Conservation (phyloP, 805 yeast genomes). For the Jamesozyma piceae region DNA sequence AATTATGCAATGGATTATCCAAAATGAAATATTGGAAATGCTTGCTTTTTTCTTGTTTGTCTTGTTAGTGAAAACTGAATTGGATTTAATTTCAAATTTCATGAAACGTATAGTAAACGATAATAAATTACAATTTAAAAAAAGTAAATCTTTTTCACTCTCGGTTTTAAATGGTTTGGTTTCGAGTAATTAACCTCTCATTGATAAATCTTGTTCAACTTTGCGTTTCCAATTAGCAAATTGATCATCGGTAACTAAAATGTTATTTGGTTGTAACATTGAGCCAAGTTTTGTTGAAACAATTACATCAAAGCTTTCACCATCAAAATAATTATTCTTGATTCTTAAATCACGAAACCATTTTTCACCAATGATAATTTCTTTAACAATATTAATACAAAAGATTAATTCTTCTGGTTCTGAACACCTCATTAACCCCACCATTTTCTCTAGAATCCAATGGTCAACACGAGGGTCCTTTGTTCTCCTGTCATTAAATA, state of each 20-base stretch:
- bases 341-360: conserved; percentile 54
- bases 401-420: conserved; percentile 40
- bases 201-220: conserved; percentile 23
- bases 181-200: too few species aligned
- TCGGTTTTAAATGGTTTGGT: too few species aligned
- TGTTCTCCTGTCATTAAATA: conserved; percentile 40
- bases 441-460: conserved; percentile 42
- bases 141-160: too few species aligned
- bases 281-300: conserved; percentile 26
- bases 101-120: too few species aligned
- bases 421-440: conserved; percentile 42
- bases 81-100: too few species aligned
- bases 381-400: conserved; percentile 47
- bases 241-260: conserved; percentile 27
- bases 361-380: conserved; percentile 44
- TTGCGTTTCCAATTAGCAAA: conserved; percentile 29
- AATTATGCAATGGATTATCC: too few species aligned
- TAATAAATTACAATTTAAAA: too few species aligned
- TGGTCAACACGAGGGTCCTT: conserved; percentile 42
- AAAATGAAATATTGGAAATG: too few species aligned
- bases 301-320: conserved; percentile 19
- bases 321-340: conserved; percentile 31
- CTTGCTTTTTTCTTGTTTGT: too few species aligned
- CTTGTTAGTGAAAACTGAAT: too few species aligned
- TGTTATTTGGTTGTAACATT: conserved; percentile 30